Conservation (phyloP, 1,284 basidiomycete genomes). For the Marasmius fiardii region DNA sequence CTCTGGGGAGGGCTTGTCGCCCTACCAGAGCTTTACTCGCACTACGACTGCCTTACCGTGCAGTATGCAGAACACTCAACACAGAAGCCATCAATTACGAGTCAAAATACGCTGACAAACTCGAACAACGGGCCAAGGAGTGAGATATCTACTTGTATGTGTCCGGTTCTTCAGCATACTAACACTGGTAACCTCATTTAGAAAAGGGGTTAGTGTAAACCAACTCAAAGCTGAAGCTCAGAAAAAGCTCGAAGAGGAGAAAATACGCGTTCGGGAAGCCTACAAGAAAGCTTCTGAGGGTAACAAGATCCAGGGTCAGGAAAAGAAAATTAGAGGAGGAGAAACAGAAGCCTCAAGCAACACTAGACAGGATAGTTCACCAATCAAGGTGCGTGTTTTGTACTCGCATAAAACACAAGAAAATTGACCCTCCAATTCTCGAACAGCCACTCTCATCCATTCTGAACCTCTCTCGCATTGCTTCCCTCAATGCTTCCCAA, state of each 20-base stretch:
- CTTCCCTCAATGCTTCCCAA: slow-evolving; percentile 63
- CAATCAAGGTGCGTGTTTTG: slow-evolving; percentile 52
- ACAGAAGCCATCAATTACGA: slow-evolving; percentile 6
- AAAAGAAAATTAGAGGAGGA: slow-evolving; percentile 3
- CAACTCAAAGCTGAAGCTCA: slow-evolving; percentile 36
- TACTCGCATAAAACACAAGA: slow-evolving; percentile 5
- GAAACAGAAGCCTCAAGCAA: slow-evolving; percentile 15
- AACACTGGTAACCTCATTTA: slow-evolving; percentile 18
- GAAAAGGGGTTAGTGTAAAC: slow-evolving; percentile 40
- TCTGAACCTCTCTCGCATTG: slow-evolving; percentile 71
- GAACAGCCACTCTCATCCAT: slow-evolving; percentile 75
- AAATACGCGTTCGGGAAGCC: slow-evolving; percentile 17
- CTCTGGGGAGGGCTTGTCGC: not conserved
- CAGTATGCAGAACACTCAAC: not conserved
- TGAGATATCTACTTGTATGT: slow-evolving; percentile 23
- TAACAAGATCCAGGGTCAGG: slow-evolving; percentile 8
- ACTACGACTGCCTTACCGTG: not conserved
- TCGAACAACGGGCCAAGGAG: slow-evolving; percentile 30
- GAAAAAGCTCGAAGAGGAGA: slow-evolving; percentile 26
- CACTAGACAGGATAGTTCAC: slow-evolving; percentile 62
- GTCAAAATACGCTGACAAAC: slow-evolving; percentile 33
- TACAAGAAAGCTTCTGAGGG: slow-evolving; percentile 10
- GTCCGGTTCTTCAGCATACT: slow-evolving; percentile 15
- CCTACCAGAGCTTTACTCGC: not conserved
- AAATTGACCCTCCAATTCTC: slow-evolving; percentile 4